Conservation (phyloP, 2,329 filamentous ascomycete species). For the Colletotrichum abscissum region DNA sequence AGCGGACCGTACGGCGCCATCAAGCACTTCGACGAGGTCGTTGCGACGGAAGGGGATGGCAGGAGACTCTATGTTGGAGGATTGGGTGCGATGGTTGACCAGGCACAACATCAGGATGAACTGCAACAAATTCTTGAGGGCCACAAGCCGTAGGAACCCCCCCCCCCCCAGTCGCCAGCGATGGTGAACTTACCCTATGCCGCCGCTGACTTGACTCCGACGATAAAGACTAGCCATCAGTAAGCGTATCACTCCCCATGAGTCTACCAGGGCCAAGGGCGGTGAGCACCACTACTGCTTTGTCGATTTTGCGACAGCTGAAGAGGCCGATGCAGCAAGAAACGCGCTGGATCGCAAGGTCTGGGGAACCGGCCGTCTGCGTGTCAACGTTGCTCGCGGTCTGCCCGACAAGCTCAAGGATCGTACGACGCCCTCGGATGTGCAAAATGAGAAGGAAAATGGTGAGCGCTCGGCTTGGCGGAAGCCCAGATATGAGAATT, state of each 20-base stretch:
- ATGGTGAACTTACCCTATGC: background rate
- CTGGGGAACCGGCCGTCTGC: slow-evolving; percentile 37
- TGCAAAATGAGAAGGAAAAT: background rate
- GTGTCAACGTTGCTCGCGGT: background rate
- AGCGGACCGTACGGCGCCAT: slow-evolving; percentile 43
- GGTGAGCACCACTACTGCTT: slow-evolving; percentile 74
- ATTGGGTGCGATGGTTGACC: slow-evolving; percentile 59
- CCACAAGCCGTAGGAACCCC: slow-evolving; percentile 53
- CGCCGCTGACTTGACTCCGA: slow-evolving; percentile 38
- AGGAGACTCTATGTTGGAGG: slow-evolving; percentile 63
- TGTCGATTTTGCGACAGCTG: slow-evolving; percentile 67
- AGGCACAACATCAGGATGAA: slow-evolving; percentile 58
- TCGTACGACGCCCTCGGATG: background rate
- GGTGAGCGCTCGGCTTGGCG: background rate
- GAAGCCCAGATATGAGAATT: background rate
- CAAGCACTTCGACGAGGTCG: slow-evolving; percentile 45
- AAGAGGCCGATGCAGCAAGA: slow-evolving; percentile 65
- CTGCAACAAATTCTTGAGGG: slow-evolving; percentile 58
- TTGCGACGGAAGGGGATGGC: slow-evolving; percentile 43
- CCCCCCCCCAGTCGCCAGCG: too few species aligned
- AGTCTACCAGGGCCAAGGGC: slow-evolving; percentile 59
- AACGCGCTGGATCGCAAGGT: slow-evolving; percentile 50
- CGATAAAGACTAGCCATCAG: slow-evolving; percentile 46
- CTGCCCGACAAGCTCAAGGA: slow-evolving; percentile 11
- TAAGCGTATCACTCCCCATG: slow-evolving; percentile 69